Percentiles rank a stretch among this genome's conserved stretches.
These are phyloP conservation scores for Xylaria acuta DNA, from an alignment of 495 filamentous ascomycete genomes.

Conservation along the genomic window DNA sequence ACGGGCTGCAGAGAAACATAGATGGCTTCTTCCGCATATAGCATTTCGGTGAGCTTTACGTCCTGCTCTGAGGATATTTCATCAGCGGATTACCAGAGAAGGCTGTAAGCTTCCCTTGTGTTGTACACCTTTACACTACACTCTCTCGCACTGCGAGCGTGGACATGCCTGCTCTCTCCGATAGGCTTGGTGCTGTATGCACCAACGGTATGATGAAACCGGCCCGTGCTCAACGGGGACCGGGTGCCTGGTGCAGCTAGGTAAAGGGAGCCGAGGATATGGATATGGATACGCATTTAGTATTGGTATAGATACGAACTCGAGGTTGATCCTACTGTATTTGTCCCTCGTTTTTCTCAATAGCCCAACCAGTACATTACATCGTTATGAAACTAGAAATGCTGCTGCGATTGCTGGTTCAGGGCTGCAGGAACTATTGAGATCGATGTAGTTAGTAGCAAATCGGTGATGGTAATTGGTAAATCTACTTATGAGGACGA, in stretches of 20 bases:
- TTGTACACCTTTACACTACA: neutral
- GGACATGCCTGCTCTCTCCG: neutral
- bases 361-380: neutral
- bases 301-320: neutral
- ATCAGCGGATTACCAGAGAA: constrained; percentile 1
- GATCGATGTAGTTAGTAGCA: neutral
- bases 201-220: neutral
- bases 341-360: no score
- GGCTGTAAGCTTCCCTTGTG: neutral
- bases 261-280: constrained; percentile 11
- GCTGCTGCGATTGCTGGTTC: neutral
- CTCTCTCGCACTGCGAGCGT: neutral
- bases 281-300: neutral
- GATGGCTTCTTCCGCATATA: neutral
- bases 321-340: neutral
- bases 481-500: neutral
- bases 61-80: neutral
- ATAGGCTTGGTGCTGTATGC: constrained; percentile 1
- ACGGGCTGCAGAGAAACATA: constrained; percentile 12
- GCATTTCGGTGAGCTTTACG: neutral
- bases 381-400: neutral
- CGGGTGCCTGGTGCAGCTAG: constrained; percentile 9
- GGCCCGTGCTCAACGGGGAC: constrained; percentile 1
- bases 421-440: constrained; percentile 21
- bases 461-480: neutral